A percentile compares a stretch with the other conserved stretches of the same genome.
phyloP scores from a whole-genome alignment of 1,139 yeast genomes.

The Kodamaea plutei region DNA sequence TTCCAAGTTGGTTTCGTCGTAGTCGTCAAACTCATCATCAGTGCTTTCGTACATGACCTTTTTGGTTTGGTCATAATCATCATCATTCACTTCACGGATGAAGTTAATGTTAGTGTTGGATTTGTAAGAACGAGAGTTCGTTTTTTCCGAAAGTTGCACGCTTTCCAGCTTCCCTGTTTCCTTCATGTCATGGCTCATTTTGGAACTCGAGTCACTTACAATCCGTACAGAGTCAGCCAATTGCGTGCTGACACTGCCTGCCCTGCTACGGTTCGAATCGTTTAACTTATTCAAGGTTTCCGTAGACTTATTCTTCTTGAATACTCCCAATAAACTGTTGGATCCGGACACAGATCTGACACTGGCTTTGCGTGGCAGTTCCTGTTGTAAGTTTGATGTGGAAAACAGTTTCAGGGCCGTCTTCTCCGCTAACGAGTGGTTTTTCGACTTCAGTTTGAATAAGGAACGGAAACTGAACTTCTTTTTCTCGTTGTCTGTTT shows the following conservation, averaged over 20 bases:
- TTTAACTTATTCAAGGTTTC: conserved; percentile 16
- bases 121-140: conserved; percentile 11
- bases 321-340: conserved; percentile 18
- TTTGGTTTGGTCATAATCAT: conserved; percentile 13
- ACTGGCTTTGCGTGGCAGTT: conserved; percentile 2
- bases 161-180: background rate
- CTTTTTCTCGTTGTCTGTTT: conserved; percentile 20
- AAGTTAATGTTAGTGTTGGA: conserved; percentile 25
- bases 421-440: conserved; percentile 23
- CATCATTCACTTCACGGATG: conserved; percentile 34
- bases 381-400: conserved; percentile 23
- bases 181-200: background rate
- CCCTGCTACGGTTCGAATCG: background rate
- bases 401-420: conserved; percentile 26
- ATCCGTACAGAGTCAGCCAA: background rate
- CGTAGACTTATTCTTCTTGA: conserved; percentile 20
- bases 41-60: conserved; percentile 10
- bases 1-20: conserved; percentile 23
- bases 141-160: conserved; percentile 5
- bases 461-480: conserved; percentile 39
- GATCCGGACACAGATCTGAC: conserved; percentile 7
- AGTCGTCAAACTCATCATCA: conserved; percentile 15
- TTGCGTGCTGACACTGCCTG: background rate
- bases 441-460: conserved; percentile 34
- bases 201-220: background rate